Evolutionary conservation across 768 basidiomycete genomes (phyloP).

Genomic region (Multifurca ochricompacta): DNA sequence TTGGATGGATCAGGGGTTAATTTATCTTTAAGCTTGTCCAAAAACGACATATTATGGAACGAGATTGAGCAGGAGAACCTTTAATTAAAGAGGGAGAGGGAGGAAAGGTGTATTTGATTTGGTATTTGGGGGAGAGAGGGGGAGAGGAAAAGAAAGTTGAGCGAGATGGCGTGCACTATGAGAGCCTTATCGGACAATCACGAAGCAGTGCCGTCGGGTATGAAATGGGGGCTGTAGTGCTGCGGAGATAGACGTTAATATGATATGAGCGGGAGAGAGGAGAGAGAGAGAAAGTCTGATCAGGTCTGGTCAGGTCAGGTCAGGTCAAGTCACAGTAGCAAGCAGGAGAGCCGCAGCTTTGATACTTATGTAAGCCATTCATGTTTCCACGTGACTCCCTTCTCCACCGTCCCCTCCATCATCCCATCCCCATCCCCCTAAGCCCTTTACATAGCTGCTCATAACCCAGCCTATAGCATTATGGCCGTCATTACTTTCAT

Average conservation of each 20-base stretch:
- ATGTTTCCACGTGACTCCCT: too few relatives aligned
- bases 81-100: background rate
- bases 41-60: slow-evolving; percentile 38
- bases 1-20: slow-evolving; percentile 39
- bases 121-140: background rate
- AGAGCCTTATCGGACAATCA: background rate
- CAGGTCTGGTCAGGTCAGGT: too few relatives aligned
- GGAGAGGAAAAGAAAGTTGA: background rate
- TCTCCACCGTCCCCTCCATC: too few relatives aligned
- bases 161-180: background rate
- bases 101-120: background rate
- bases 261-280: background rate
- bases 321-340: too few relatives aligned
- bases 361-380: background rate
- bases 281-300: background rate
- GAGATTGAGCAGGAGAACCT: background rate
- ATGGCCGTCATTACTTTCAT: slow-evolving; percentile 33
- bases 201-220: background rate
- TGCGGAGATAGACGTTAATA: background rate
- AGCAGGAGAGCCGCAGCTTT: too few relatives aligned
- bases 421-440: background rate
- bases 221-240: too few relatives aligned
- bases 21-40: slow-evolving; percentile 50
- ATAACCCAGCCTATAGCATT: background rate
- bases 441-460: too few relatives aligned